Base-by-base conservation (phyloP, 2,329 filamentous ascomycete species). In the Apiospora koreana region DNA sequence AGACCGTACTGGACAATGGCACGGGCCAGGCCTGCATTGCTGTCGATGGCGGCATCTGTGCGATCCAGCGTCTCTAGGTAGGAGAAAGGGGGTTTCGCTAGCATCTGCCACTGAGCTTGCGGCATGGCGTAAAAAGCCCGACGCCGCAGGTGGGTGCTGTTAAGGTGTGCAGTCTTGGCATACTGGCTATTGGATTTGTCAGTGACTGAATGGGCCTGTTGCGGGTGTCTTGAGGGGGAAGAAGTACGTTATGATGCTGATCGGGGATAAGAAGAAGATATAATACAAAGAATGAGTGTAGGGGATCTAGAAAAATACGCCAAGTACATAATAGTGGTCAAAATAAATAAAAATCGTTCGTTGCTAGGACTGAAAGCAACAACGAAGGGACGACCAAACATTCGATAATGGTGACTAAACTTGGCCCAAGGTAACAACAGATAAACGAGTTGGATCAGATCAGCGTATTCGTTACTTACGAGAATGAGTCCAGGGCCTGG, bases 121-220 rank as follows among this genome's bases (percentile, higher is more conserved):
- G 95, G 94, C 7, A 99, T 86, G 10, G 94, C 93, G 80, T 98
- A 99, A 82, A 99, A 98, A 18, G 94, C 92, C 80, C 96, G 94
- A 38, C 97, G 91, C 28, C 96, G 92, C 23, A 95, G 87, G 80
- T 98, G 95, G 5, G 95, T 98, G 73, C 93, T 92, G 81, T 97
- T 97, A 83, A 93, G 93, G 80, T 98, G 95, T 6, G 95, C 93
- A 31, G 91, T 89, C 76, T 91, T 92, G 73, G 93, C 91, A 80
- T 98, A 98, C 81, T 95, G 93, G 69, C 94, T 97, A 75, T 68
- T 68, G 38, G 45, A 5, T 9, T 23, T 31, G 65, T 67, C 16
- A 67, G 65, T 35, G 12, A n/a, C 16, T 28, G n/a, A 18, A 31
- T 31, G 23, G 25, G 31, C 18, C 31, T 38, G 21, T n/a, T 38